Base-by-base conservation (phyloP, 1,284 basidiomycete species). In the Irpex sp. region DNA sequence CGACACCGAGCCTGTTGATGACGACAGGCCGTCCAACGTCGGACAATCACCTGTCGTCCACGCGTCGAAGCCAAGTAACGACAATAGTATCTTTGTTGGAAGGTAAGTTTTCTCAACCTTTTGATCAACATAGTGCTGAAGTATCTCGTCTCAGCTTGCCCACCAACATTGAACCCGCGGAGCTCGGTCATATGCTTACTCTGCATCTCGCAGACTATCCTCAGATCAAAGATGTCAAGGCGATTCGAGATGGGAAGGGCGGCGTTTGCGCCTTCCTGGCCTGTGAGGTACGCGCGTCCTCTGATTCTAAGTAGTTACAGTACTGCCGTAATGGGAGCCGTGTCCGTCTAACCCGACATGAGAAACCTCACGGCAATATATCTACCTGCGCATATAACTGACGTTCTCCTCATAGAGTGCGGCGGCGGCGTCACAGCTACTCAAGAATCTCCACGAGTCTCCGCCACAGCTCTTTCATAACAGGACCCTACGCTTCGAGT, bases 251-350 rank as follows among this genome's bases (percentile, higher is more conserved):
- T 70, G 10, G 18, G 61, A 87, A 85, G 70, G 87, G 88, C 49
- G 85, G 88, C 28, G 82, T 86, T 42, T 91, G 90, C 68, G 90
- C 90, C 56, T 92, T 92, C 70, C 84, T 91, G 16, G 90, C 91
- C 73, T 91, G 89, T 78, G 82, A 90, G 78, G 90, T 89, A 51
- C 48, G 68, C 57, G 78, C 61, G 33, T 37, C 56, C 37, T 61
- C 59, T 58, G 28, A 37, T 35, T 10, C 58, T 51, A 35, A 14
- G 12, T 45, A 45, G 12, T 61, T 47, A 51, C 16, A 52, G 9
- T 51, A 3, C 58, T 52, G 2, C 16, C 28, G 19, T 58, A 23
- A 57, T 23, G 28, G 57, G 60, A 57, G 28, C 23, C 14, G 39
- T 56, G 28, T 56, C 58, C 51, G 23, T 18, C 18, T 14, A 39